phyloP scores from a whole-genome alignment of 352 stramenopile genomes.

The Globisporangium abappressorium region DNA sequence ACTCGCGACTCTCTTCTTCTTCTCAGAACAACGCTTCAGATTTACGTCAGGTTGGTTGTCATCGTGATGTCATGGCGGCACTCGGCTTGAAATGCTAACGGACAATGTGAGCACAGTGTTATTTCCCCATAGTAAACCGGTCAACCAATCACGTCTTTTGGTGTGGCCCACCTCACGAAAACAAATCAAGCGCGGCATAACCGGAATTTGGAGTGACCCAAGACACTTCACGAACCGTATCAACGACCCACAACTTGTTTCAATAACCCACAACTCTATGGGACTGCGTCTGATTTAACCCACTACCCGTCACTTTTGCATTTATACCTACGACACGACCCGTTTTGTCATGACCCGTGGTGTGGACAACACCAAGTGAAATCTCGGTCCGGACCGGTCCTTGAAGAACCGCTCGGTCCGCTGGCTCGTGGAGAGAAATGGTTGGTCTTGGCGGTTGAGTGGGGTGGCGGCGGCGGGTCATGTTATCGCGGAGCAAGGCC shows the following conservation, averaged over 20 bases:
- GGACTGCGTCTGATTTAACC: background rate
- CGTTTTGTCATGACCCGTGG: background rate
- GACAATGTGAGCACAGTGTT: background rate
- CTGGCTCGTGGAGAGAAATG: conserved; percentile 17
- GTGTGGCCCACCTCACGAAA: background rate
- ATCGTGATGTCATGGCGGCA: conserved; percentile 16
- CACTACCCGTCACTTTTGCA: background rate
- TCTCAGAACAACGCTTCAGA: background rate
- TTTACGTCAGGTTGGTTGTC: conserved; percentile 11
- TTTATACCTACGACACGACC: background rate
- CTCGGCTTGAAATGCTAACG: background rate
- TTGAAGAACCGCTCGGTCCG: conserved; percentile 8
- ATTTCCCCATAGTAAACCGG: too few relatives aligned
- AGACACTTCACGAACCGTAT: background rate
- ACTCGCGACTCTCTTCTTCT: background rate
- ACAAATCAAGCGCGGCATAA: background rate
- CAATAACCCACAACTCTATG: background rate
- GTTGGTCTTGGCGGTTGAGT: conserved; percentile 22
- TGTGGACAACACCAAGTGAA: background rate
- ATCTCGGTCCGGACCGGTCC: conserved; percentile 14
- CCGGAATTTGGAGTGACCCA: background rate
- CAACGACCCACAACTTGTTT: background rate
- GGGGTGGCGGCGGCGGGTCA: background rate
- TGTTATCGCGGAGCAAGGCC: background rate
- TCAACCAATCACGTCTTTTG: background rate